A percentile compares a stretch with the other conserved stretches of the same genome.
These are phyloP conservation scores for Liriodendron chinense DNA, from an alignment of 164 flowering plant genomes.

Conservation along the genomic window DNA sequence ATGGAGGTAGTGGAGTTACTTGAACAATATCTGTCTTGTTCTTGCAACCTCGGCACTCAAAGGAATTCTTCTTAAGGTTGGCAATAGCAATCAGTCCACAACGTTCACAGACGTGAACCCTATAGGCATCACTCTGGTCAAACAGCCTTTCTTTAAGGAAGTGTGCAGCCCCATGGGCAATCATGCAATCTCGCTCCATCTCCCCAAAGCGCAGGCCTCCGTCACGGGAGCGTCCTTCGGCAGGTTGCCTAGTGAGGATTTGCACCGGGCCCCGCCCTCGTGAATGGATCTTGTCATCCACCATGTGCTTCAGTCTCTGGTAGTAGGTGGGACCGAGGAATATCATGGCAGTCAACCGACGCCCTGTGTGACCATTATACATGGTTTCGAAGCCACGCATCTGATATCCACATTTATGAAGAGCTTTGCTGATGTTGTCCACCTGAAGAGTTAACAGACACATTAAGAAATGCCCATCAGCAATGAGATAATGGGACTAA, in stretches of 20 bases:
- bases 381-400: conserved; percentile 97
- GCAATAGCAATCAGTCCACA: conserved; percentile 96
- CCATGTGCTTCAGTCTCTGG: conserved; percentile 96
- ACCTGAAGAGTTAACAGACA: conserved; percentile 35
- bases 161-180: conserved; percentile 94
- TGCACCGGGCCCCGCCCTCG: conserved; percentile 97
- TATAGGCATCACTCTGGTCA: conserved; percentile 95
- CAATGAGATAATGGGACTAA: too few relatives aligned
- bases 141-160: conserved; percentile 83
- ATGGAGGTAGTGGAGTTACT: conserved; percentile 32
- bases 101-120: conserved; percentile 85
- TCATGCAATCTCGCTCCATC: conserved; percentile 96
- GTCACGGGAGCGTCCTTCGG: conserved; percentile 96
- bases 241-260: conserved; percentile 95
- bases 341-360: conserved; percentile 74
- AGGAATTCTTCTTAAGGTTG: conserved; percentile 85
- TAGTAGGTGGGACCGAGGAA: conserved; percentile 97
- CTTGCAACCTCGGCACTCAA: conserved; percentile 94
- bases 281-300: conserved; percentile 95
- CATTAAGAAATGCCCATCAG: too few relatives aligned
- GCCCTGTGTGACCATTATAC: conserved; percentile 96
- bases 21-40: conserved; percentile 95
- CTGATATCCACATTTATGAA: conserved; percentile 96
- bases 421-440: conserved; percentile 93
- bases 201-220: conserved; percentile 99